Percentiles rank a stretch among this genome's conserved stretches.
phyloP scores from a whole-genome alignment of 2,329 filamentous ascomycete species.

The Pseudocercospora crystallina region DNA sequence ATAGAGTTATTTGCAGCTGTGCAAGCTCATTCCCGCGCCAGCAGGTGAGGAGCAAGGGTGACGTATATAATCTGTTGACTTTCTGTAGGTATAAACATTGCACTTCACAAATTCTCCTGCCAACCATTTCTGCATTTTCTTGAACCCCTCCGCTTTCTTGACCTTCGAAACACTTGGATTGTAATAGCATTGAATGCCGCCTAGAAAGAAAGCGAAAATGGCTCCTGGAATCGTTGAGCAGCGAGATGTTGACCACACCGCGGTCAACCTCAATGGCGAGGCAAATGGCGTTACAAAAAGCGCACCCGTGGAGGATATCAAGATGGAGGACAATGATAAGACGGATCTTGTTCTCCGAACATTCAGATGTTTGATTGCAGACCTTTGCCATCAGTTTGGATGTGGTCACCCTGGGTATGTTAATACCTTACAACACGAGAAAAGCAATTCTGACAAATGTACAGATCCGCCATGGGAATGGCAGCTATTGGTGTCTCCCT shows the following conservation, averaged over 20 bases:
- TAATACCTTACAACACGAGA: not conserved
- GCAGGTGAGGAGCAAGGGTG: conserved; percentile 12
- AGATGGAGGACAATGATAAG: conserved; percentile 32
- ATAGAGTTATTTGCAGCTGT: conserved; percentile 19
- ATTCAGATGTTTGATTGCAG: conserved; percentile 64
- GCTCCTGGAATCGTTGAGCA: conserved; percentile 27
- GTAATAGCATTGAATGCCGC: not conserved
- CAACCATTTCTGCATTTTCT: not conserved
- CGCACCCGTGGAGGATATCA: conserved; percentile 23
- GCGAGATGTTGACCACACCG: conserved; percentile 28
- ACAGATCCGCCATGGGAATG: conserved; percentile 59
- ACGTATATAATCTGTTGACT: conserved; percentile 19
- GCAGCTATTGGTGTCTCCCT: conserved; percentile 61
- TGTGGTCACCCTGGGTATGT: conserved; percentile 66
- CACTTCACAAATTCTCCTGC: too few relatives aligned
- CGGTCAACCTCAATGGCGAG: conserved; percentile 28
- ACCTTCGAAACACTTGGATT: not conserved
- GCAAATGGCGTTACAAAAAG: conserved; percentile 17
- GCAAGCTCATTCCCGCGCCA: not conserved
- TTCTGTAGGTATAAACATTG: conserved; percentile 4
- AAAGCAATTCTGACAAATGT: conserved; percentile 3
- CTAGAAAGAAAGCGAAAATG: conserved; percentile 16
- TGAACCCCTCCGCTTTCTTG: not conserved
- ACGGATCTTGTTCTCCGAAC: conserved; percentile 56
- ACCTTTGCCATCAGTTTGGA: conserved; percentile 68